Evolutionary conservation across 495 filamentous ascomycete species (phyloP).

Genomic region (Lasiosphaeriaceae sp.): DNA sequence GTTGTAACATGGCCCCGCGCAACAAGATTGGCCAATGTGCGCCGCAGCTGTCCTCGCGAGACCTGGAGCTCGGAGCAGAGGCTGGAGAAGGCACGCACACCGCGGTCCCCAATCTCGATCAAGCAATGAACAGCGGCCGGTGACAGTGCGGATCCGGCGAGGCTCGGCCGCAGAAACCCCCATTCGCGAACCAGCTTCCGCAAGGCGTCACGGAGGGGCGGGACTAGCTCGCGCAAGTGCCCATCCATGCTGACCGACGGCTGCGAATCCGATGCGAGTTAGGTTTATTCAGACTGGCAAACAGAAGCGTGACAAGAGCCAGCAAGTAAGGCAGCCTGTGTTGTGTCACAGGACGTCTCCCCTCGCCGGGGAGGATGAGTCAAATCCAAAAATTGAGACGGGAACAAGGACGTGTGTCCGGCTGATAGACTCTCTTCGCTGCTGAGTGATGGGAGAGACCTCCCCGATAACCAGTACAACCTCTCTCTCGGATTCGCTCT

Average conservation of each 20-base stretch:
- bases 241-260: neutral
- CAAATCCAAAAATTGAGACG: neutral
- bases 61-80: conserved; percentile 18
- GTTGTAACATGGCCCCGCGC: conserved; percentile 2
- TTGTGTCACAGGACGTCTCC: neutral
- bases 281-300: neutral
- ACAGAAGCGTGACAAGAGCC: no score
- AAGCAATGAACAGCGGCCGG: conserved; percentile 23
- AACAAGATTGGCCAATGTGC: conserved; percentile 15
- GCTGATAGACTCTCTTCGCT: no score
- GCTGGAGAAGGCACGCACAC: conserved; percentile 1
- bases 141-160: conserved; percentile 16
- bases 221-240: conserved; percentile 3
- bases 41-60: conserved; percentile 3
- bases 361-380: no score
- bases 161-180: conserved; percentile 18
- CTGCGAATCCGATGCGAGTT: neutral
- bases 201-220: conserved; percentile 20
- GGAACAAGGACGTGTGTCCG: no score
- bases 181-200: conserved; percentile 25
- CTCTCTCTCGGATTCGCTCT: no score
- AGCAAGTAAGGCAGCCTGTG: neutral
- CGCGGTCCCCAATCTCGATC: conserved; percentile 22
- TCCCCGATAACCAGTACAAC: no score
- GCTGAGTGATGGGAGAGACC: no score